Conservation (phyloP, 2,329 filamentous ascomycete species). For the Ramichloridium luteum region DNA sequence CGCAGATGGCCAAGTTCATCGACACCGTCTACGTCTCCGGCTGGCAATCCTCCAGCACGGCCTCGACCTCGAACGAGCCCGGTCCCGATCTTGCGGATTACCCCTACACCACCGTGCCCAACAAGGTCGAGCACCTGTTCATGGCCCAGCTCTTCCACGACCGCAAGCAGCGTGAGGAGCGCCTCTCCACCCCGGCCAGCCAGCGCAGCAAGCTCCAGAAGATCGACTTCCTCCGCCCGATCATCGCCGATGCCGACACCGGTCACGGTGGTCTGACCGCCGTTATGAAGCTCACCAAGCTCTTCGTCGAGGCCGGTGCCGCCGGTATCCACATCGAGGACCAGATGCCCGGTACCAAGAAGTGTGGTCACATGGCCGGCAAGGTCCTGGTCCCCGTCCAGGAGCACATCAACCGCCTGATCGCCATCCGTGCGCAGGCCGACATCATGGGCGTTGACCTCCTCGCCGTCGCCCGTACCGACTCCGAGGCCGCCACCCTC, state of each 20-base stretch:
- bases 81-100: conserved; percentile 97
- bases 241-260: conserved; percentile 93
- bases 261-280: conserved; percentile 96
- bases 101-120: conserved; percentile 84
- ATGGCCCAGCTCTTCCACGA: conserved; percentile 99
- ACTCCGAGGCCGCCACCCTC: conserved; percentile 93
- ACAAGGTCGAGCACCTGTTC: conserved; percentile 96
- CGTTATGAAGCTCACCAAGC: conserved; percentile 97
- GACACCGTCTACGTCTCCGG: conserved; percentile 98
- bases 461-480: conserved; percentile 81
- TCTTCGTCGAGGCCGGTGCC: conserved; percentile 92
- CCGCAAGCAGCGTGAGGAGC: conserved; percentile 95
- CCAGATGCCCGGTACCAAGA: conserved; percentile 96
- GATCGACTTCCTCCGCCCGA: conserved; percentile 87
- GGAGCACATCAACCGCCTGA: conserved; percentile 95
- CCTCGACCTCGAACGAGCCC: conserved; percentile 87
- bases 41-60: conserved; percentile 96
- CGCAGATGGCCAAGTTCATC: conserved; percentile 97
- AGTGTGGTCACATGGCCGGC: conserved; percentile 98
- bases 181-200: conserved; percentile 60
- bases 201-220: conserved; percentile 64
- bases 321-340: conserved; percentile 98
- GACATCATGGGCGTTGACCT: conserved; percentile 96
- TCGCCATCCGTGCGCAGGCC: conserved; percentile 92
- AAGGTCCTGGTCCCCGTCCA: conserved; percentile 94